Base-by-base conservation (phyloP, 2,329 filamentous ascomycete species). In the Periconia sp. region DNA sequence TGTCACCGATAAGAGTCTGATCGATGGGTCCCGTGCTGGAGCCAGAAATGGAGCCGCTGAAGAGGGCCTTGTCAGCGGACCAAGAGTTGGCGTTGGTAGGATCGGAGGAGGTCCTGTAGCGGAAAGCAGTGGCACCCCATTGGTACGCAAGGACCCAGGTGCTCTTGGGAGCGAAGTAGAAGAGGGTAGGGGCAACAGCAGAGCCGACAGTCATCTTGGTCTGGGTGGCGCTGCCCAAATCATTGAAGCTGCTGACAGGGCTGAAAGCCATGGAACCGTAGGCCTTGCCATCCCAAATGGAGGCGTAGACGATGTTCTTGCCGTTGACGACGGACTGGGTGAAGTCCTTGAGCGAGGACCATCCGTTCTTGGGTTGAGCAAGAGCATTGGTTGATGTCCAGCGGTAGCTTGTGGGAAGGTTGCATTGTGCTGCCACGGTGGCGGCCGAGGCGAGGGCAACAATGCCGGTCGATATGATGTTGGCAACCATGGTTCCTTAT, bases 131-230 rank as follows among this genome's bases (percentile, higher is more conserved):
- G 0, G 81, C 63, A 1, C 84, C 84, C 84, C 84, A 87, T 68
- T 88, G 84, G 64, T 86, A 82, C n/a, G 83, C 82, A 0, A 88
- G 77, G 15, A 87, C 73, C 85, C 85, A 88, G 58, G 82, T 70
- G 59, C 73, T 77, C 73, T 86, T 87, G 0, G 85, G 85, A 6
- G 65, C 60, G 61, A 87, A 88, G 75, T 80, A 83, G 74, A 88
- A 86, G 46, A 88, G 72, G 0, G 83, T 84, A 1, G 85, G 85
- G 0, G 85, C 85, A 18, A 86, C 83, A 11, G 82, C 70, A 6
- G 55, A 60, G 3, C 53, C 45, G 6, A 14, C 11, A 44, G 33
- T 74, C 80, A 84, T 85, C 1, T 53, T 56, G 56, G 74, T 87
- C 71, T 88, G 85, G 55, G 64, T 71, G 0, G 78, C 82, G 0